Percentiles rank a stretch among this genome's conserved stretches.
Evolutionary conservation across 805 yeast species (phyloP).

Genomic region (Nakazawaea laoshanensis): DNA sequence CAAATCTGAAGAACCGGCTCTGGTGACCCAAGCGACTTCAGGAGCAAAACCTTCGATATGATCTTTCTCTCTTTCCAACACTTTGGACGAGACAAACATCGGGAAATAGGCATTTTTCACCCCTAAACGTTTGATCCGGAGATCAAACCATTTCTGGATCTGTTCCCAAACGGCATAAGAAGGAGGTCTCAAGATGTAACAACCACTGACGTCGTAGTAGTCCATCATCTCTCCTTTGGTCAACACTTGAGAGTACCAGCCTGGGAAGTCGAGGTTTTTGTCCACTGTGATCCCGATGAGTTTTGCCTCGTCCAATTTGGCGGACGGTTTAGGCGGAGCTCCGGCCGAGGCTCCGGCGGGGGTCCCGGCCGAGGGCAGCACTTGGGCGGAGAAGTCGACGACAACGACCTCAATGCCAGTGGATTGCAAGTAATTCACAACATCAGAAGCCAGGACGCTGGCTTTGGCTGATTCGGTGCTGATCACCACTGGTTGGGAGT

Average conservation of each 20-base stretch:
- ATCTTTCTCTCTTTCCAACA: constrained; percentile 94
- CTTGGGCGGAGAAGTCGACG: constrained; percentile 47
- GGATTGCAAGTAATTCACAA: constrained; percentile 36
- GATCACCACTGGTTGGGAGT: constrained; percentile 30
- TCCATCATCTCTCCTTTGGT: constrained; percentile 98
- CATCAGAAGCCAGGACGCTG: constrained; percentile 35
- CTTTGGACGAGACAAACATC: constrained; percentile 91
- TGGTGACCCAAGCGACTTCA: constrained; percentile 99
- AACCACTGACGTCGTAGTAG: constrained; percentile 97
- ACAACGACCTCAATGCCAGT: constrained; percentile 40
- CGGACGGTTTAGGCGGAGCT: constrained; percentile 23
- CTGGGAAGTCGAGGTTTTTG: constrained; percentile 84
- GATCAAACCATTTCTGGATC: constrained; percentile 83
- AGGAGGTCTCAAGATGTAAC: constrained; percentile 95
- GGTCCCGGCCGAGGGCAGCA: constrained; percentile 30
- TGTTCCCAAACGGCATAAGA: constrained; percentile 93
- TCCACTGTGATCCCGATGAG: constrained; percentile 94
- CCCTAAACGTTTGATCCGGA: constrained; percentile 74
- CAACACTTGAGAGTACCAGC: constrained; percentile 95
- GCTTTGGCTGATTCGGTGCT: constrained; percentile 47
- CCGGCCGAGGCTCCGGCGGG: constrained; percentile 24
- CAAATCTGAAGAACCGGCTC: constrained; percentile 87
- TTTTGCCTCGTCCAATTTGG: constrained; percentile 75
- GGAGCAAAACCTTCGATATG: constrained; percentile 99
- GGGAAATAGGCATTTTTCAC: constrained; percentile 97